Evolutionary conservation across 2,329 filamentous ascomycete genomes (phyloP), one percentile per base, ranked within the genome.

Genomic region (Xylaria sp.): DNA sequence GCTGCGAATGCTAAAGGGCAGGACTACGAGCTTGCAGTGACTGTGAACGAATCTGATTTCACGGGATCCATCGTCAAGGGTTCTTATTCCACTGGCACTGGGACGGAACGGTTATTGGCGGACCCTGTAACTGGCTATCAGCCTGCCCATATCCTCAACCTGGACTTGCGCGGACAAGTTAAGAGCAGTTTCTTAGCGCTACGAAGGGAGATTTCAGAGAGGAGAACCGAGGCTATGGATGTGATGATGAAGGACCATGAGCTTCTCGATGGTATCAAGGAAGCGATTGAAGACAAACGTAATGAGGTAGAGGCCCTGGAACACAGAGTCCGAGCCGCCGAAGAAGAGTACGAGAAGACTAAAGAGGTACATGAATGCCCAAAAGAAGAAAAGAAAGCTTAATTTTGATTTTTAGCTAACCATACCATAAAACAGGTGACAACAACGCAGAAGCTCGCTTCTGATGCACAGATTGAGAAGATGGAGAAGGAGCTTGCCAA

Each of bases 401-500:
- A n/a, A n/a, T n/a, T n/a, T 1, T 5, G 12, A 50, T 32, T 53
- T 48, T 21, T 60, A 57, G 40, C 73, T 72, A 66, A 76, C 64
- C 18, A 21, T 16, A 5, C 40, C 48, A n/a, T 51, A 6, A 32
- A 1, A 57, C 60, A 79, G 78, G 82, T 87, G 68, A 95, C 92
- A 8, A 92, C 88, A 54, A 93, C 94, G 21, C 93, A 97, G 79
- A 97, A 97, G 82, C 88, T 95, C 78, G 91, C 91, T 8, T 93
- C 91, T 2, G 96, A 98, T 78, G 90, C 94, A 9, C 95, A 98
- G 80, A 97, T 99, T 75, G 96, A 99, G 81, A 96, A 96, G 84
- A 97, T 98, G 91, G 96, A 99, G 82, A 98, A 97, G 81, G 94
- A 99, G 79, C 84, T 99, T n/a, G 92, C 93, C 55, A 93, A 94